Conservation (phyloP, 1,284 basidiomycete species). For the Marasmius fiardii region DNA sequence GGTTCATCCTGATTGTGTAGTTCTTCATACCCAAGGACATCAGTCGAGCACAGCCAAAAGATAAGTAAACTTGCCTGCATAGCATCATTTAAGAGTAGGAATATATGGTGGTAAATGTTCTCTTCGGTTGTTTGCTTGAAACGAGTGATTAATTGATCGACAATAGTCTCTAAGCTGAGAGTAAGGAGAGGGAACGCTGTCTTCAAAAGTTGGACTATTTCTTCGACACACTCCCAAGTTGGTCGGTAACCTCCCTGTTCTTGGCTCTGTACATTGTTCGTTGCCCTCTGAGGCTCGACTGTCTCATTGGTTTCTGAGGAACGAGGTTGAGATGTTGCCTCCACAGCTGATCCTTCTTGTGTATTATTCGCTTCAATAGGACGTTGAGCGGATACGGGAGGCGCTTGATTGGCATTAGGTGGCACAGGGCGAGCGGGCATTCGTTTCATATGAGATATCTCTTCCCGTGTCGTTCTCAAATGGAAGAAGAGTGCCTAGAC, state of each 20-base stretch:
- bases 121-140: constrained; percentile 94
- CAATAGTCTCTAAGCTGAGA: constrained; percentile 95
- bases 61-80: constrained; percentile 46
- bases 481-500: constrained; percentile 92
- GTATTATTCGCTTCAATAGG: constrained; percentile 9
- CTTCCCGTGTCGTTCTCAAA: constrained; percentile 89
- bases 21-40: constrained; percentile 38
- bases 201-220: constrained; percentile 93
- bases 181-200: constrained; percentile 96
- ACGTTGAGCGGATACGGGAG: constrained; percentile 8
- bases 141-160: constrained; percentile 90
- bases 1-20: constrained; percentile 68
- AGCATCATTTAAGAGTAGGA: constrained; percentile 77
- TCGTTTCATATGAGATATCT: constrained; percentile 61
- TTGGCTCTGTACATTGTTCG: constrained; percentile 23
- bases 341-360: constrained; percentile 12
- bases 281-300: constrained; percentile 10
- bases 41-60: constrained; percentile 5
- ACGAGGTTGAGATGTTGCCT: background rate
- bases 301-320: background rate
- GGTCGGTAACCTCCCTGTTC: constrained; percentile 48
- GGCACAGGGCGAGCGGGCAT: constrained; percentile 19
- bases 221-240: constrained; percentile 92
- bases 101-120: constrained; percentile 92
- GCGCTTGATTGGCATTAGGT: constrained; percentile 9